Base-by-base conservation (phyloP, 2,329 filamentous ascomycete genomes). In the Daldinia sp. region DNA sequence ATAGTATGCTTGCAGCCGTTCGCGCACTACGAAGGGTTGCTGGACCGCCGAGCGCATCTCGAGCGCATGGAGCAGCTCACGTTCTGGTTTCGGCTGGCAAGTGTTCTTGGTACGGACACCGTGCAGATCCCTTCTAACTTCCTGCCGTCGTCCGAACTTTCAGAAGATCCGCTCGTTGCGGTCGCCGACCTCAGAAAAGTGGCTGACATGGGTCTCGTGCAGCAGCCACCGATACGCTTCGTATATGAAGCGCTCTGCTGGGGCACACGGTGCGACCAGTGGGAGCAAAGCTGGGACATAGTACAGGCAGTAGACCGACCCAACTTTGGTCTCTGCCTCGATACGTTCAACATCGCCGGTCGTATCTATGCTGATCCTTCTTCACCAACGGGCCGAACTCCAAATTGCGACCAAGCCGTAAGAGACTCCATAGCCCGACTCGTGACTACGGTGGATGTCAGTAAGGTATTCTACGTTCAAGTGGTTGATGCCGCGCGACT, bases 321-420 rank as follows among this genome's bases (percentile, higher is more conserved):
- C 7, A 94, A 94, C 78, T 93, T 94, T 75, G 92, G 92, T 6
- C 82, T 93, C 44, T 93, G 91, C 75, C 83, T 94, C 26, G 92
- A 94, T 78, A 93, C 89, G 0, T 94, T 93, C 81, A 93, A 94
- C 78, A 91, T 94, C 66, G 87, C 91, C 0, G 92, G 88, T 0
- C 81, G 89, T 5, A 87, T 93, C 66, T 94, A 88, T 72, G 92
- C 90, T 0, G 91, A 94, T 74, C 92, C 92, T 0, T 79, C 87
- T 0, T 78, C 83, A 0, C 70, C 80, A 0, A 81, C 81, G 0
- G 87, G 90, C 2, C 84, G 83, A 71, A 87, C 82, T 0, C 70
- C 79, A 0, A 82, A 87, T 67, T 90, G 87, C 6, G 87, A 91
- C 2, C 79, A 81, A 4, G 85, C 83, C 0, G 83, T 92, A 1